Base-by-base conservation (phyloP, 805 yeast genomes). In the Candida caryicola region DNA sequence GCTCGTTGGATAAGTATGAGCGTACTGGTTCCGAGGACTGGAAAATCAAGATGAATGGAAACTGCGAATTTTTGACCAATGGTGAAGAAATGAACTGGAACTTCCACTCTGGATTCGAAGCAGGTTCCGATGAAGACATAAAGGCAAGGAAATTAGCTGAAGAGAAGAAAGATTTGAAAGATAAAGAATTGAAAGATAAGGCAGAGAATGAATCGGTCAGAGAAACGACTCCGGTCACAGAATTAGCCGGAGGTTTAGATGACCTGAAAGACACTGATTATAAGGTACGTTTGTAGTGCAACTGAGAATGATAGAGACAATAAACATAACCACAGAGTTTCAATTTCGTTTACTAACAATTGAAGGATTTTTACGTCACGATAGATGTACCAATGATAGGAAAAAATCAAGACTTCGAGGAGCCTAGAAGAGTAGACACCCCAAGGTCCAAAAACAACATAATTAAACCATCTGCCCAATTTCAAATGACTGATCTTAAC, bases 11-110 rank as follows among this genome's bases (percentile, higher is more conserved):
- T 54, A 74, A 74, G 47, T 88, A 73, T 51, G 55, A 49, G 3
- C 56, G 45, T 2, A 49, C 44, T 8, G 28, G 17, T 4, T 55
- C 55, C 1, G 57, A 60, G 5, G 51, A 54, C 19, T 91, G 96
- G 96, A 57, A 50, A 4, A 55, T 82, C 37, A 67, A 67, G 14
- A 70, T 75, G 73, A 86, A 85, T 55, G 96, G 97, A 4, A 73
- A 78, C 45, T 77, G 87, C 5, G 79, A 74, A 31, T 89, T 82
- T 51, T 66, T 91, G 44, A 58, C 75, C 5, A 61, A 72, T 5
- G 98, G 98, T 5, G 93, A 90, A 52, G 96, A 89, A 59, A 87
- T 88, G 95, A 82, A 86, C 55, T 90, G 97, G 97, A 79, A 82
- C 50, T 91, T 89, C 66, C 77, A 76, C 52, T 70, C 60, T 40